A percentile compares a stretch with the other conserved stretches of the same genome.
phyloP scores from a whole-genome alignment of 176 grass and related monocot genomes.

The Oryza punctata region DNA sequence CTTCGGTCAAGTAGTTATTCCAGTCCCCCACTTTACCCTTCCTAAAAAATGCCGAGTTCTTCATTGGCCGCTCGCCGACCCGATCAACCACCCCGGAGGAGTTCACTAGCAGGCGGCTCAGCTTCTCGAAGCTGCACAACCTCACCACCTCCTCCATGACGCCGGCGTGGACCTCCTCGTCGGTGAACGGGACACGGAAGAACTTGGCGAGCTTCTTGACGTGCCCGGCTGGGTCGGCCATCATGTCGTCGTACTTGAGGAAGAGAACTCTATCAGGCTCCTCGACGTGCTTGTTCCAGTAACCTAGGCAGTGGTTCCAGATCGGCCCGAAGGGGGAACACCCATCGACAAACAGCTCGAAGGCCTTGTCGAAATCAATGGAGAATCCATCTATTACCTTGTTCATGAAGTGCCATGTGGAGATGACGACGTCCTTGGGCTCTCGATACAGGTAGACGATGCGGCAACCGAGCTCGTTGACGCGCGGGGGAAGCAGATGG shows the following conservation, averaged over 20 bases:
- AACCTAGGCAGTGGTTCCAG: conserved; percentile 11
- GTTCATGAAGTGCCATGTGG: conserved; percentile 4
- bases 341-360: conserved; percentile 18
- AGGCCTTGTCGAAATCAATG: neutral
- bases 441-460: conserved; percentile 25
- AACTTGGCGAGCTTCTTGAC: conserved; percentile 33
- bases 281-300: neutral
- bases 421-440: conserved; percentile 30
- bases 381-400: neutral
- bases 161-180: neutral
- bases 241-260: conserved; percentile 27
- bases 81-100: neutral
- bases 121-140: conserved; percentile 24
- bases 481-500: neutral
- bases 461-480: neutral
- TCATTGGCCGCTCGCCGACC: neutral
- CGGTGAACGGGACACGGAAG: conserved; percentile 1
- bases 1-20: conserved; percentile 6
- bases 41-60: conserved; percentile 26
- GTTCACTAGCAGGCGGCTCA: conserved; percentile 3
- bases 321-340: neutral
- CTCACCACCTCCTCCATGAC: neutral
- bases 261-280: neutral
- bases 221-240: neutral
- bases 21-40: neutral